These are phyloP conservation scores for Logfia minima DNA, from an alignment of 129 eudicot genomes.

Conservation along the genomic window DNA sequence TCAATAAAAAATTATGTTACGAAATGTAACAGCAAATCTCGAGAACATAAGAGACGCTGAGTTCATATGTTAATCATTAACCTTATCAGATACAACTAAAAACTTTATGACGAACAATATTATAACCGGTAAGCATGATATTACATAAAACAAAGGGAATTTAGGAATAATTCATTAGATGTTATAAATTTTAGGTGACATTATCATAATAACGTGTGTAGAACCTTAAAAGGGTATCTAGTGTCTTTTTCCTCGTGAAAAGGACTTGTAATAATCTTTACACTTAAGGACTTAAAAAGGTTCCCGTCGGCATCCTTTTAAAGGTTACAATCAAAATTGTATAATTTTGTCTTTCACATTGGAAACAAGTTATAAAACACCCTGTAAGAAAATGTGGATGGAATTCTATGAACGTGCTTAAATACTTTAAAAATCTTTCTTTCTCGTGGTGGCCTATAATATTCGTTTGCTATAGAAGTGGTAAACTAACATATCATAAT, in stretches of 20 bases:
- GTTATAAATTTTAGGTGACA: not conserved
- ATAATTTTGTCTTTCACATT: constrained; percentile 17
- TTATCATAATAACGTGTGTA: not conserved
- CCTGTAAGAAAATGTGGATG: not conserved
- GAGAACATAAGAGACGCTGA: too few species aligned
- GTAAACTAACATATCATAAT: not conserved
- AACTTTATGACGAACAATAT: too few species aligned
- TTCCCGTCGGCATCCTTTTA: constrained; percentile 12
- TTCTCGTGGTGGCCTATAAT: not conserved
- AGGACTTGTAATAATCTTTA: constrained; percentile 15
- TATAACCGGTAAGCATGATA: too few species aligned
- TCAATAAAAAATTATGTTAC: too few species aligned
- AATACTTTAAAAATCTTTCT: not conserved
- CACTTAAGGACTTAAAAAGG: constrained; percentile 23
- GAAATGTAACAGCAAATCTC: too few species aligned
- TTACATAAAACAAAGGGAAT: too few species aligned
- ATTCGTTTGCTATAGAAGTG: not conserved
- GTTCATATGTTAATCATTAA: too few species aligned
- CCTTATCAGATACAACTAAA: too few species aligned
- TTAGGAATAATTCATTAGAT: not conserved
- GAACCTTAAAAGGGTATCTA: constrained; percentile 24
- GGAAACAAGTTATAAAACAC: constrained; percentile 4
- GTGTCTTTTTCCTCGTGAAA: constrained; percentile 24
- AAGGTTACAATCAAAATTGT: not conserved
- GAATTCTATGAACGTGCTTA: not conserved